Base-by-base conservation (phyloP, 1,284 basidiomycete species). In the Cutaneotrichosporon dermatis region DNA sequence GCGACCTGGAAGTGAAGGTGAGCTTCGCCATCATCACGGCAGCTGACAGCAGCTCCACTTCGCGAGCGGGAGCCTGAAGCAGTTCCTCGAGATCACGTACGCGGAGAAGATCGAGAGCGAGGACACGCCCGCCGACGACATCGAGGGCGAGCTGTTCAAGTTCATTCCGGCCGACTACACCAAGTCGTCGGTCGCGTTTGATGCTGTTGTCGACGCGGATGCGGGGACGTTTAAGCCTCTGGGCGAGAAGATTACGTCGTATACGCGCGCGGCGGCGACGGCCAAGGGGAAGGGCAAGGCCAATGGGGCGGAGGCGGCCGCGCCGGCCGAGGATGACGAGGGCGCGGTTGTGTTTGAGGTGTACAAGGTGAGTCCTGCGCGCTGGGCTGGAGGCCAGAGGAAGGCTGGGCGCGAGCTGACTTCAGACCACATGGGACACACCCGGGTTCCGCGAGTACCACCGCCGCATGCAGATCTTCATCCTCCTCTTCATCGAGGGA, bases 371-470 rank as follows among this genome's bases (percentile, higher is more conserved):
- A 74, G 88, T 77, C 3, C 2, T n/a, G n/a, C n/a, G n/a, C n/a
- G n/a, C n/a, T n/a, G 9, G 16, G 35, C 1, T 54, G 15, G 13
- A 49, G 4, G 7, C 1, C 4, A 13, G 34, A 25, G 25, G 25
- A 2, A 11, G 16, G 35, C 1, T 54, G 15, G 13, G 48, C 6
- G 7, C 1, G 7, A 13, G 34, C 51, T 56, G 15, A 50, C 55
- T 8, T 51, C 70, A 92, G 90, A 76, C 86, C 33, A 93, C 86
- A 6, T 95, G 91, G 86, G 79, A 86, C 61, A 92, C 92, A 1
- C 86, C 89, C 4, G 93, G 92, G 4, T 99, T 97, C 79, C 83
- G 83, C 69, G 92, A 95, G 75, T 94, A 91, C 69, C 95, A 97
- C 72, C 83, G 88, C n/a, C 82, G 86, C 57, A 96, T 96, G 88